Evolutionary conservation across 192 early-diverging fungal species (phyloP).

Genomic region (Backusella morwellensis): DNA sequence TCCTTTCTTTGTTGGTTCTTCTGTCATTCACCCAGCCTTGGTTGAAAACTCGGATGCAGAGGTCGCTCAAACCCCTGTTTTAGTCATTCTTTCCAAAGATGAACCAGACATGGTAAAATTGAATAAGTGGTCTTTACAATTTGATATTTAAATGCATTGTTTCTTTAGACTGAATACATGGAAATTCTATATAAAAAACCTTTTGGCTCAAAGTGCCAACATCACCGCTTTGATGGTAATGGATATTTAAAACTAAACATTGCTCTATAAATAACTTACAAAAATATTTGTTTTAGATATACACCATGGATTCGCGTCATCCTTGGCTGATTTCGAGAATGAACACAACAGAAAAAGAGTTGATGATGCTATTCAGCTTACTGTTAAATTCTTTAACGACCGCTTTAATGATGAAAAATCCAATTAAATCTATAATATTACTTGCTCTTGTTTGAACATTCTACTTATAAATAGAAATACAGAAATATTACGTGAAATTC

Average conservation of each 20-base stretch:
- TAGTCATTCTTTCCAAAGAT: constrained; percentile 62
- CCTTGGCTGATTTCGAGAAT: constrained; percentile 52
- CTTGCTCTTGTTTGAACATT: not conserved
- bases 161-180: constrained; percentile 21
- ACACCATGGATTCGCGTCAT: constrained; percentile 55
- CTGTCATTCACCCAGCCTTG: constrained; percentile 64
- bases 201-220: constrained; percentile 45
- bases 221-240: constrained; percentile 48
- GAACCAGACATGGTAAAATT: constrained; percentile 46
- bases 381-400: constrained; percentile 44
- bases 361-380: constrained; percentile 49
- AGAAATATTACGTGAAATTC: not conserved
- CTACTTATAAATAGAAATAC: too few species aligned
- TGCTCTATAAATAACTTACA: not conserved
- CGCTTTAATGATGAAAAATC: not conserved
- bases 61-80: constrained; percentile 54
- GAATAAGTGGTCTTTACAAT: not conserved
- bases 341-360: constrained; percentile 41
- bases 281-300: constrained; percentile 18
- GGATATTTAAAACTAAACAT: not conserved
- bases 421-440: not conserved
- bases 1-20: constrained; percentile 44
- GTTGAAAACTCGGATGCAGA: constrained; percentile 45
- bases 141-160: not conserved
- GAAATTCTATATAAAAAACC: constrained; percentile 42